phyloP scores from a whole-genome alignment of 164 flowering plant species.

The Taxillus chinensis region DNA sequence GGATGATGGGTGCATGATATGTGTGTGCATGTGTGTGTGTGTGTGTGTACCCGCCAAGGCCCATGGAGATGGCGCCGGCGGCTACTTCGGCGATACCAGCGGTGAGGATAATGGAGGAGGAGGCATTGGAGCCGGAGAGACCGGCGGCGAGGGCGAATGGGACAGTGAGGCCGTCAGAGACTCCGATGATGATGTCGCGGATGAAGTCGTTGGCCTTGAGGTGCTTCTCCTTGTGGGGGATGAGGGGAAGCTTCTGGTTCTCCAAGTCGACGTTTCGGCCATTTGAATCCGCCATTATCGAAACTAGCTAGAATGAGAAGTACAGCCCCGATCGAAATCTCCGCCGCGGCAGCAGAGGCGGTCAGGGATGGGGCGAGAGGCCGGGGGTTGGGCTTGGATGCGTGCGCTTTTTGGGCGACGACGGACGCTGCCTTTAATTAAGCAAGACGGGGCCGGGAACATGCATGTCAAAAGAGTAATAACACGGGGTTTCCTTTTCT shows the following conservation, averaged over 20 bases:
- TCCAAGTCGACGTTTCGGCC: background rate
- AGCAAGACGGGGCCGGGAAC: no score
- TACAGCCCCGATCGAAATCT: no score
- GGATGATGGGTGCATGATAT: background rate
- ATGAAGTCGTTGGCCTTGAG: conserved; percentile 80
- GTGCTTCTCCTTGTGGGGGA: conserved; percentile 68
- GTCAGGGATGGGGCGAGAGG: no score
- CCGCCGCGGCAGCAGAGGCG: no score
- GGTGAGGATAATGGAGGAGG: conserved; percentile 72
- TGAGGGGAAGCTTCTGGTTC: conserved; percentile 24
- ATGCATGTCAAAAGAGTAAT: no score
- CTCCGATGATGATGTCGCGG: conserved; percentile 84
- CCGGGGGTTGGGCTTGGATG: no score
- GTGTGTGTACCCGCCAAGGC: conserved; percentile 67
- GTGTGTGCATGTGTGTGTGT: background rate
- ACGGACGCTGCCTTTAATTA: no score
- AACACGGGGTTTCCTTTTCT: no score
- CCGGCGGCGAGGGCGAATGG: conserved; percentile 97
- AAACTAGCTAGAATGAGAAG: no score
- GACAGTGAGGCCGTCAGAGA: conserved; percentile 89
- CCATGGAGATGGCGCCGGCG: conserved; percentile 97
- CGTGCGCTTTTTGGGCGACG: no score
- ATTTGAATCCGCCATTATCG: no score
- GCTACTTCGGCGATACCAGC: conserved; percentile 93
- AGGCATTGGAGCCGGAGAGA: conserved; percentile 69